phyloP scores from a whole-genome alignment of 805 yeast species.

The Wickerhamomyces chambardii region DNA sequence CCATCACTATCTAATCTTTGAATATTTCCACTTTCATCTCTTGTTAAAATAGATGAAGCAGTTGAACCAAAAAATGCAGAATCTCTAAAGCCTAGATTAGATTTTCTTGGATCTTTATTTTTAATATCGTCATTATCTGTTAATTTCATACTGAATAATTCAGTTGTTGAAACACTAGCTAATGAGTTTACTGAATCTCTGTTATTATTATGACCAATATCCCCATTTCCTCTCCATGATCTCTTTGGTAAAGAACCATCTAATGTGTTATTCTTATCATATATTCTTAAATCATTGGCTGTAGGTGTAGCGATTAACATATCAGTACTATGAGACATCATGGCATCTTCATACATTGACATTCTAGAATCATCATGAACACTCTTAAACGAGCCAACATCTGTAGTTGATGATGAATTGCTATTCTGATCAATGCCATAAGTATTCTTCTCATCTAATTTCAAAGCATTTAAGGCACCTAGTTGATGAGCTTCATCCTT shows the following conservation, averaged over 20 bases:
- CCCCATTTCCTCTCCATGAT: constrained; percentile 49
- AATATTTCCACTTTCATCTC: constrained; percentile 19
- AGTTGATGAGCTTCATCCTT: constrained; percentile 26
- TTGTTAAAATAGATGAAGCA: constrained; percentile 15
- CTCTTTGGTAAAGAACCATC: constrained; percentile 24
- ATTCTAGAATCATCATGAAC: constrained; percentile 19
- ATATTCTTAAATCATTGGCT: constrained; percentile 5
- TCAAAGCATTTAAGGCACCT: constrained; percentile 41
- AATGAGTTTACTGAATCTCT: constrained; percentile 64
- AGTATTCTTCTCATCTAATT: constrained; percentile 32
- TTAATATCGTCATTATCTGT: constrained; percentile 47
- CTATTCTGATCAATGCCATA: constrained; percentile 22
- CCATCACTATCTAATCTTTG: constrained; percentile 19
- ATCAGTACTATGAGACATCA: constrained; percentile 30
- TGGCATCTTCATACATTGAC: constrained; percentile 27
- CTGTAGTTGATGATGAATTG: constrained; percentile 42
- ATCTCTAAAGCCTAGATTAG: constrained; percentile 29
- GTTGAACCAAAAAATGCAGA: constrained; percentile 26
- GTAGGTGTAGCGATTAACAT: constrained; percentile 20
- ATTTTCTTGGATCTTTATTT: constrained; percentile 30
- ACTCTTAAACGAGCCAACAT: constrained; percentile 27
- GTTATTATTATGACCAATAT: constrained; percentile 20
- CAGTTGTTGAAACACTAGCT: constrained; percentile 82
- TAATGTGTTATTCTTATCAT: constrained; percentile 1
- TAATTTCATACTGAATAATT: constrained; percentile 68